Evolutionary conservation across 2,329 filamentous ascomycete genomes (phyloP), one percentile per base, ranked within the genome.

Genomic region (Alternaria infectoria): DNA sequence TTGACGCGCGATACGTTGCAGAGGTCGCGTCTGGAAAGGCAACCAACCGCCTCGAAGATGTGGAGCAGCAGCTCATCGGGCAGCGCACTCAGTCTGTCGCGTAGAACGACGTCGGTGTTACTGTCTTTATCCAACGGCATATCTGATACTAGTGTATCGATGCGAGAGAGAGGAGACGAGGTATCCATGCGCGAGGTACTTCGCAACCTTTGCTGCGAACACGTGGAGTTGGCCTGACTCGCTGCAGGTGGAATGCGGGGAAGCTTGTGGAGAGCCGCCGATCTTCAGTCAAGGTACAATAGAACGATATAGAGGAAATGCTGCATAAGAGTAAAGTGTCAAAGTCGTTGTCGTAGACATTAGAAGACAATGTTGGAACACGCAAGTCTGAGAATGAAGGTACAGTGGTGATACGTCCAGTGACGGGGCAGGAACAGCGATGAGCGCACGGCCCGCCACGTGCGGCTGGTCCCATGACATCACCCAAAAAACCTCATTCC

Each of bases 41-140:
- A 64, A 9, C 71, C 73, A 46, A 77, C 63, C 5, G 62, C 57
- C 61, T 76, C 75, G 51, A 77, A 74, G 47, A 77, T 68, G 26
- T 74, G 74, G 19, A 76, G 65, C n/a, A 77, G 58, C n/a, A 77
- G 61, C 56, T 75, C 75, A 57, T 77, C 75, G 10, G 75, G 74
- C 23, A 77, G 61, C 5, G 58, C 61, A 25, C 67, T 69, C 28
- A 74, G 50, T 21, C 51, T 66, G 43, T 74, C 72, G 45, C 55
- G 17, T 21, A 28, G 28, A 45, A 36, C 36, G 51, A 23, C 32
- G 12, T 44, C 44, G 30, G 32, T 43, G 4, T 32, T 52, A n/a
- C 23, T 54, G 64, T 52, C 46, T 26, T 45, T 46, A 21, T 64
- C 57, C 15, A 28, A 17, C 12, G 54, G 28, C 40, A 56, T 55